phyloP scores from a whole-genome alignment of 1,284 basidiomycete species.

The Austroboletus novae-zelandiae region DNA sequence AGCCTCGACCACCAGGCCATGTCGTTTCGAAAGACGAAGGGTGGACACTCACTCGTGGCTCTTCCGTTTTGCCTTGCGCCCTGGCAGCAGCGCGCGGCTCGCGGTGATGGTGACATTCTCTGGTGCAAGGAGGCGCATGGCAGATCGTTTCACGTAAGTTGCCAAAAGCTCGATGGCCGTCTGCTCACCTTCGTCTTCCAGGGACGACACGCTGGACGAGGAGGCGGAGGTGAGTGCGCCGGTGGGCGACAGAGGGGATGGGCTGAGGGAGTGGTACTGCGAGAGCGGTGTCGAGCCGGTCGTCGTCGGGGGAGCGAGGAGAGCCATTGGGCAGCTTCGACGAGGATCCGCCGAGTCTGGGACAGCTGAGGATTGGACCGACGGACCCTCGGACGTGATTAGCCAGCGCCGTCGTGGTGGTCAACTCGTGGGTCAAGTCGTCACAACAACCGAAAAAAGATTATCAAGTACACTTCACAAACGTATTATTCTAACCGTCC shows the following conservation, averaged over 20 bases:
- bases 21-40: conserved; percentile 11
- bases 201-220: conserved; percentile 51
- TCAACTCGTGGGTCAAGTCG: conserved; percentile 11
- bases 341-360: conserved; percentile 52
- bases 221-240: conserved; percentile 40
- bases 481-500: conserved; percentile 22
- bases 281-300: conserved; percentile 30
- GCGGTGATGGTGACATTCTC: conserved; percentile 69
- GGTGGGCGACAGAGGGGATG: conserved; percentile 37
- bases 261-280: conserved; percentile 35
- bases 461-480: too few relatives aligned
- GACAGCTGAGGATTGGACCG: conserved; percentile 46
- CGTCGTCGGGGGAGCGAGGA: conserved; percentile 25
- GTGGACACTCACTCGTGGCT: conserved; percentile 52
- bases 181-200: conserved; percentile 57
- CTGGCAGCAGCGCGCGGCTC: conserved; percentile 41
- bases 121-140: conserved; percentile 33
- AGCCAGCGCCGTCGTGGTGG: conserved; percentile 1
- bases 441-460: too few relatives aligned
- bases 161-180: conserved; percentile 24
- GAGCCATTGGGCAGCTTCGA: conserved; percentile 13
- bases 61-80: conserved; percentile 48
- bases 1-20: conserved; percentile 31
- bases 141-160: conserved; percentile 35
- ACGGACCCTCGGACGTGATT: conserved; percentile 42